These are phyloP conservation scores for Leptoxyphium fumago DNA, from an alignment of 2,329 filamentous ascomycete genomes.

Conservation along the genomic window DNA sequence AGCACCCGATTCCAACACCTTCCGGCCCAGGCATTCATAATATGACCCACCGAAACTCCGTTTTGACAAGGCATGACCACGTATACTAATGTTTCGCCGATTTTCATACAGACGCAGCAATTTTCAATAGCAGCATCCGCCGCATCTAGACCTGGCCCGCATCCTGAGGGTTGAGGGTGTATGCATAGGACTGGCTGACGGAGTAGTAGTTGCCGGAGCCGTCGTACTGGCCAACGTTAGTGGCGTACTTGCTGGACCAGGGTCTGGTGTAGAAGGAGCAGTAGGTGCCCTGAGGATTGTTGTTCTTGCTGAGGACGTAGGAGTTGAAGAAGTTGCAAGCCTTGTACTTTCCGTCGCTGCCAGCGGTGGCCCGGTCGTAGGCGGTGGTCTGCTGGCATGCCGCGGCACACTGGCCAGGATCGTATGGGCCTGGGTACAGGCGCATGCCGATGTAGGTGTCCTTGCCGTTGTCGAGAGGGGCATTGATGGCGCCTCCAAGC, in stretches of 20 bases:
- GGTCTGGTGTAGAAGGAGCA: constrained; percentile 22
- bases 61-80: too few species aligned
- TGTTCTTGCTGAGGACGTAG: constrained; percentile 26
- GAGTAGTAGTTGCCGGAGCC: constrained; percentile 6
- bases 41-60: too few species aligned
- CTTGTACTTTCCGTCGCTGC: constrained; percentile 3
- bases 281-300: constrained; percentile 21
- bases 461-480: constrained; percentile 12
- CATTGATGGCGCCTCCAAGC: constrained; percentile 21
- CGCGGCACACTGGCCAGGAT: constrained; percentile 8
- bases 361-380: constrained; percentile 1
- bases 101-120: too few species aligned
- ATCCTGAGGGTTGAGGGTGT: constrained; percentile 3
- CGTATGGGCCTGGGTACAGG: constrained; percentile 10
- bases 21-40: too few species aligned
- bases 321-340: constrained; percentile 21
- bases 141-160: not conserved
- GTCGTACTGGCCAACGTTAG: constrained; percentile 8
- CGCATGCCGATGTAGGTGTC: constrained; percentile 18
- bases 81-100: too few species aligned
- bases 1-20: too few species aligned
- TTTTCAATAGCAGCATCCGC: too few species aligned
- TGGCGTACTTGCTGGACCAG: constrained; percentile 10
- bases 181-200: constrained; percentile 6
- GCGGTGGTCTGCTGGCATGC: constrained; percentile 3